phyloP scores from a whole-genome alignment of 2,329 filamentous ascomycete genomes.

The Pyrenochaeta sp. region DNA sequence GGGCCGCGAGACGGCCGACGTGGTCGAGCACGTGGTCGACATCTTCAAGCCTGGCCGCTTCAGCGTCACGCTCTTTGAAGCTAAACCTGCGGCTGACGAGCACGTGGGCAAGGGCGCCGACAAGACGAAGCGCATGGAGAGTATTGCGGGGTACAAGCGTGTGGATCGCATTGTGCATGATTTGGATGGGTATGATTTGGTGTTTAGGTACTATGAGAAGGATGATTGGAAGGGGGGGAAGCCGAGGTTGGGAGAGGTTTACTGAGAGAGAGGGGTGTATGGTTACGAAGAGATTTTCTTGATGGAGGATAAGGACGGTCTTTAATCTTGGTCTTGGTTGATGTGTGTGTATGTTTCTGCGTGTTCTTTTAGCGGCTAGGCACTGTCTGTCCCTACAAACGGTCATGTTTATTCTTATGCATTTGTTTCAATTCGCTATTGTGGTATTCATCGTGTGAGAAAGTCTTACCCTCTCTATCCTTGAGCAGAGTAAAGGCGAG shows the following conservation, averaged over 20 bases:
- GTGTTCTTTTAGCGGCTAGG: too few species aligned
- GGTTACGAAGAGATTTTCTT: background rate
- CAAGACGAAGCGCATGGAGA: constrained; percentile 69
- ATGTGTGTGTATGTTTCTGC: too few species aligned
- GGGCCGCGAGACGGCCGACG: constrained; percentile 85
- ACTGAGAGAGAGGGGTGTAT: background rate
- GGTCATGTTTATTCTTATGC: too few species aligned
- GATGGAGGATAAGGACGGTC: background rate
- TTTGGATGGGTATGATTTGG: constrained; percentile 94
- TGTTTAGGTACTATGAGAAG: constrained; percentile 95
- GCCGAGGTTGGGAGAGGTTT: constrained; percentile 65
- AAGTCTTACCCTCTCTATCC: too few species aligned
- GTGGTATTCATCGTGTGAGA: too few species aligned
- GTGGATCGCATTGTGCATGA: constrained; percentile 97
- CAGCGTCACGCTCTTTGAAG: constrained; percentile 95
- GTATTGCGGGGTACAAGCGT: constrained; percentile 83
- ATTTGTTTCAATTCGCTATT: too few species aligned
- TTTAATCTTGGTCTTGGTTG: too few species aligned
- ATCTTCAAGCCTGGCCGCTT: constrained; percentile 99
- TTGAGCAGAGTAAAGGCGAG: too few species aligned
- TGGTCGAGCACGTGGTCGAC: constrained; percentile 90
- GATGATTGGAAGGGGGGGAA: constrained; percentile 77
- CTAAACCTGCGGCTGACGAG: constrained; percentile 68
- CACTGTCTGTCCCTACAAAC: too few species aligned
- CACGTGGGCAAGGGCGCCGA: constrained; percentile 36